A percentile compares a stretch with the other conserved stretches of the same genome.
These are phyloP conservation scores for Debaryomyces prosopidis DNA, from an alignment of 805 yeast species.

Conservation along the genomic window DNA sequence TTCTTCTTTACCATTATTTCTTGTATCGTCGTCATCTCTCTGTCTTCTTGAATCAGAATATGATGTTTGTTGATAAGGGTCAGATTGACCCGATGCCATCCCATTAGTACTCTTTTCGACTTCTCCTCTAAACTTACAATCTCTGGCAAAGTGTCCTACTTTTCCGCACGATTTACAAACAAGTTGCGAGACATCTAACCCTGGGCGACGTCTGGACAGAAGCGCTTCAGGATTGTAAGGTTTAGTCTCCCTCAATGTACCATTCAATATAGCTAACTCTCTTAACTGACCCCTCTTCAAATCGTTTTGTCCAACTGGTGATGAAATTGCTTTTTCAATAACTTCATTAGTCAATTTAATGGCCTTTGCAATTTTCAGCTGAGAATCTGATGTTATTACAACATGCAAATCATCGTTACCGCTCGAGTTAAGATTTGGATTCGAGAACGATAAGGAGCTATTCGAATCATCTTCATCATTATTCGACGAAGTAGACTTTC, in stretches of 20 bases:
- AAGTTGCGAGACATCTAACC: conserved; percentile 50
- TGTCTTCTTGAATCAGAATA: conserved; percentile 4
- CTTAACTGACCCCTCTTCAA: conserved; percentile 86
- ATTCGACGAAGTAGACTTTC: conserved; percentile 56
- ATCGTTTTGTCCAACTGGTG: conserved; percentile 94
- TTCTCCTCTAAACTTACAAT: conserved; percentile 61
- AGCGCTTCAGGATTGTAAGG: conserved; percentile 48
- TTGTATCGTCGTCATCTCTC: conserved; percentile 5
- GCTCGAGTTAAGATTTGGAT: conserved; percentile 21
- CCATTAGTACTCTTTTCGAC: neutral
- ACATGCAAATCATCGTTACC: conserved; percentile 80
- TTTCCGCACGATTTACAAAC: conserved; percentile 79
- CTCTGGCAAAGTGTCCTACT: conserved; percentile 84
- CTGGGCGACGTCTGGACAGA: conserved; percentile 15
- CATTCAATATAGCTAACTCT: conserved; percentile 90
- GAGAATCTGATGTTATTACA: conserved; percentile 78
- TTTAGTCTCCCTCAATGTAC: conserved; percentile 83
- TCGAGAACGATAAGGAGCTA: conserved; percentile 18
- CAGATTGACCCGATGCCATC: neutral
- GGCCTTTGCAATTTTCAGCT: conserved; percentile 74
- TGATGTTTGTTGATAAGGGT: neutral
- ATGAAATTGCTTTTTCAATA: conserved; percentile 76
- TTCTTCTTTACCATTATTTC: conserved; percentile 10
- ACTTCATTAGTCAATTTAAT: conserved; percentile 71
- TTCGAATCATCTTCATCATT: conserved; percentile 45